Evolutionary conservation across 192 early-diverging fungal species (phyloP).

Genomic region (Powellomyces hirtus): DNA sequence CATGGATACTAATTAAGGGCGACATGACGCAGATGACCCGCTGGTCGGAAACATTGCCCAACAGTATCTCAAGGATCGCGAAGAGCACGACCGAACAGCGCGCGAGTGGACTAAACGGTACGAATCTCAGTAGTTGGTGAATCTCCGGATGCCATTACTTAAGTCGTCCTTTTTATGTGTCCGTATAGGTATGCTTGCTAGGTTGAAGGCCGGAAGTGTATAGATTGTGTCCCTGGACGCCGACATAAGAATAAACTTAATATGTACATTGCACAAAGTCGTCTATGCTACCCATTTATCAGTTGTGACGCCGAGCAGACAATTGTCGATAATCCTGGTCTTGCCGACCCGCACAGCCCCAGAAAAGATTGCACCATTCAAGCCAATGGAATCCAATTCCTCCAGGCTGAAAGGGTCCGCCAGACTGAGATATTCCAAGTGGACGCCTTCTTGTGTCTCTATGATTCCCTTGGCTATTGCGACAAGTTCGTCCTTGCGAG

Average conservation of each 20-base stretch:
- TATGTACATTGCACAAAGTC: no score
- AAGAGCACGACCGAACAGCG: constrained; percentile 84
- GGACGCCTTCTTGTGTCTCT: constrained; percentile 42
- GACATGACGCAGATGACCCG: constrained; percentile 95
- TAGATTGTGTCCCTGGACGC: no score
- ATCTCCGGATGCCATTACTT: background rate
- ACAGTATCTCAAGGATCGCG: constrained; percentile 91
- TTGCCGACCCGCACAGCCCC: constrained; percentile 83
- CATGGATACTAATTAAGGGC: no score
- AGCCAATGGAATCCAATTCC: constrained; percentile 55
- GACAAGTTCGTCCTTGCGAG: constrained; percentile 40
- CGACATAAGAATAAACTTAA: no score
- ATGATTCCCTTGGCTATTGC: constrained; percentile 45
- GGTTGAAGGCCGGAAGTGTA: no score
- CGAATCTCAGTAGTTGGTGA: background rate
- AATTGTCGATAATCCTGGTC: constrained; percentile 93
- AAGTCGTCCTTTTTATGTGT: background rate
- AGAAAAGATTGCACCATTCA: constrained; percentile 68
- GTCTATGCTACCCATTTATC: constrained; percentile 4
- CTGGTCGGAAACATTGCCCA: constrained; percentile 98
- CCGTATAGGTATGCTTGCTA: background rate
- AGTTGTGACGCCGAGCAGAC: constrained; percentile 60
- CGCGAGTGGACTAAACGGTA: constrained; percentile 76
- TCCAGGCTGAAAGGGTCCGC: constrained; percentile 66
- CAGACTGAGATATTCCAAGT: constrained; percentile 83